Conservation (phyloP, 768 basidiomycete genomes). For the Omphalotus guepiniiformis region DNA sequence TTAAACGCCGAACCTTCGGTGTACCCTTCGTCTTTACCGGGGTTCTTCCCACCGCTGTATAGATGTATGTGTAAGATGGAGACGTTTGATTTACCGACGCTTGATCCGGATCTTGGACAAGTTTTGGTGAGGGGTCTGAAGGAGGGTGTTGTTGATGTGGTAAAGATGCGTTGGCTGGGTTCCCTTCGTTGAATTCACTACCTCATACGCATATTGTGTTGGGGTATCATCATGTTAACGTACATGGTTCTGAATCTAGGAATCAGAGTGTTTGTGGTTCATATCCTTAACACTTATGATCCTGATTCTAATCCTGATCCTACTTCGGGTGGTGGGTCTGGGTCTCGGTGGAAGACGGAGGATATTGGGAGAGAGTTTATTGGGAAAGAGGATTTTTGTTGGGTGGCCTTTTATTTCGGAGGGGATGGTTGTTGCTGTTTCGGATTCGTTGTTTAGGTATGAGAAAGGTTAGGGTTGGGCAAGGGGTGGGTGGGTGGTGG, state of each 20-base stretch:
- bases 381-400: slow-evolving; percentile 74
- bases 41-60: slow-evolving; percentile 88
- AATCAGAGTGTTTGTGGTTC: slow-evolving; percentile 94
- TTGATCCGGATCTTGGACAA: slow-evolving; percentile 58
- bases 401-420: slow-evolving; percentile 97
- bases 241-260: slow-evolving; percentile 85
- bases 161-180: slow-evolving; percentile 83
- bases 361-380: slow-evolving; percentile 70
- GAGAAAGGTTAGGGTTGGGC: slow-evolving; percentile 62
- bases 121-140: slow-evolving; percentile 84
- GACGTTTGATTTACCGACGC: slow-evolving; percentile 82
- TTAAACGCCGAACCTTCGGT: slow-evolving; percentile 49
- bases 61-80: slow-evolving; percentile 79
- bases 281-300: slow-evolving; percentile 75
- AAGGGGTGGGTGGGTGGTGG: slow-evolving; percentile 33
- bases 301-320: too few species aligned
- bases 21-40: slow-evolving; percentile 91
- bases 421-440: slow-evolving; percentile 80
- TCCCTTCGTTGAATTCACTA: slow-evolving; percentile 91
- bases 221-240: slow-evolving; percentile 86
- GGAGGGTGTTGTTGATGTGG: slow-evolving; percentile 88
- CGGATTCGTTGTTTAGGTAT: slow-evolving; percentile 84
- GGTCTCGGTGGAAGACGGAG: slow-evolving; percentile 55
- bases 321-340: too few species aligned
- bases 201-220: slow-evolving; percentile 65